Conservation (phyloP, 192 early-diverging fungal species). For the Podila epigama region DNA sequence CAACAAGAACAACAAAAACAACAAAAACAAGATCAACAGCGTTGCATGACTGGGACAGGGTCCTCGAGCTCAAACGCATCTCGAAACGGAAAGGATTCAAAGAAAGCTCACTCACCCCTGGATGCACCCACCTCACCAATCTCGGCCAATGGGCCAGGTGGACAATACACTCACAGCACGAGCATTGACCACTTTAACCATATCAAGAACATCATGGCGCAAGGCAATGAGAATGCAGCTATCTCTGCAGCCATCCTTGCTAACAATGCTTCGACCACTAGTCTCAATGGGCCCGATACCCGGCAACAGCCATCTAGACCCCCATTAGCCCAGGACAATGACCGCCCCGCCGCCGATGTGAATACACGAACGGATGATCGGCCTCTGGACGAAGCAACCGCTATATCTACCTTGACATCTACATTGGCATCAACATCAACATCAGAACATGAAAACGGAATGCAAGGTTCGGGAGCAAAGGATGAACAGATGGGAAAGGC, state of each 20-base stretch:
- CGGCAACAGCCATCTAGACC: background rate
- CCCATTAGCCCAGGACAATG: background rate
- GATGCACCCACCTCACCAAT: too few relatives aligned
- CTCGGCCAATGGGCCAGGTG: too few relatives aligned
- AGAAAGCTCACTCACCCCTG: background rate
- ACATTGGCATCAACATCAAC: background rate
- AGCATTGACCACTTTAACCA: slow-evolving; percentile 23
- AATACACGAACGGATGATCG: too few relatives aligned
- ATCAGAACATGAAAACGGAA: slow-evolving; percentile 5
- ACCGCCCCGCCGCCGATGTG: too few relatives aligned
- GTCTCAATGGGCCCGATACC: background rate
- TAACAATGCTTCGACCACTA: background rate
- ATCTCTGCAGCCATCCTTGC: too few relatives aligned
- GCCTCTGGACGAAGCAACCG: too few relatives aligned
- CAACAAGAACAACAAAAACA: slow-evolving; percentile 2
- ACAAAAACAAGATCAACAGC: background rate
- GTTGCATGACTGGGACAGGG: background rate
- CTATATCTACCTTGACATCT: background rate
- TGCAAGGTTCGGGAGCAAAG: slow-evolving; percentile 3
- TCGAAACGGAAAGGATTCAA: background rate
- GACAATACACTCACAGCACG: too few relatives aligned
- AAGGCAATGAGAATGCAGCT: background rate
- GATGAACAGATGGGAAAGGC: slow-evolving; percentile 22
- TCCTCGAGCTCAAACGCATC: background rate
- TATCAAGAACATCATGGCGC: slow-evolving; percentile 38